Evolutionary conservation across 768 basidiomycete genomes (phyloP), one percentile per base, ranked within the genome.

Genomic region (Termitomyces sp.): DNA sequence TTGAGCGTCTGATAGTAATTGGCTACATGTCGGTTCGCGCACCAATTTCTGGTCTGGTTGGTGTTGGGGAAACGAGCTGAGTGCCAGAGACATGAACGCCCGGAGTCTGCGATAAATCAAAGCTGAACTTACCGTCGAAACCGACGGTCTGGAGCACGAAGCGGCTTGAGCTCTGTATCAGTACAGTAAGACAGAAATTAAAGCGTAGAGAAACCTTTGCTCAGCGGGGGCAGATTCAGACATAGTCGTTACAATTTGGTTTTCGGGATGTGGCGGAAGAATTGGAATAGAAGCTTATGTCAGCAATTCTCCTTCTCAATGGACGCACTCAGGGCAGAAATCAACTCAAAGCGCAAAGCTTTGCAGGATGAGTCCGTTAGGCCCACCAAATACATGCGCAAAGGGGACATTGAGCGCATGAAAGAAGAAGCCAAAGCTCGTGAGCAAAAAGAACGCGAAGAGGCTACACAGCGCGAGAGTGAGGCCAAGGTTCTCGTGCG

Each of bases 31-130:
- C 31, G 39, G 4, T 57, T 1, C 6, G 30, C 60, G 39, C 33
- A 66, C 96, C 97, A 99, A 79, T 98, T 95, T 73, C 87, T 86
- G 54, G 95, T 96, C 80, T 99, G 96, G 80, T 97, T 95, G 65
- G 83, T 84, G 73, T 93, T 89, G 57, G 89, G 91, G 78, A 93
- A 95, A 56, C 91, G 91, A 66, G 91, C 93, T 93, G 71, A 64
- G 66, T 55, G 47, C 39, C 54, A 58, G 30, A 53, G 36, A 53
- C 22, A 55, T 61, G 6, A 58, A 49, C 33, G 55, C 45, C 42
- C 13, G 51, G 55, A 50, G 8, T 51, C 27, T 31, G n/a, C 27
- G 49, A 53, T 58, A 33, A 24, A 57, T 33, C 11, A 39, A 36
- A 41, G 73, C 79, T 65, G 27, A 13, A 39, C 65, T 58, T 58